These are phyloP conservation scores for Leccinum uliginosum DNA, from an alignment of 768 basidiomycete species.

Conservation along the genomic window DNA sequence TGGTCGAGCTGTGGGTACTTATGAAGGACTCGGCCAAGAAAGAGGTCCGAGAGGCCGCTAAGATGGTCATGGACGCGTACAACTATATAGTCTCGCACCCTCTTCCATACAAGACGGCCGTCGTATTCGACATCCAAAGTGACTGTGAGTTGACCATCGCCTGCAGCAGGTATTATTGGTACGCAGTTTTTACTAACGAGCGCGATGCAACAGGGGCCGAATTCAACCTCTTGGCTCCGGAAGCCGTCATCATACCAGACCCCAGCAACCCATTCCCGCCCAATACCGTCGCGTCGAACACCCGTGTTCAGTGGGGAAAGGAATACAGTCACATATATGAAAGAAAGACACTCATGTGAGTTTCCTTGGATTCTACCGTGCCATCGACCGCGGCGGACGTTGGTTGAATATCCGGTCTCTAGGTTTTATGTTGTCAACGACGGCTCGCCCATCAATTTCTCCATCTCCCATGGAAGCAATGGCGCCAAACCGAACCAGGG, in stretches of 20 bases:
- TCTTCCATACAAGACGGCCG: background rate
- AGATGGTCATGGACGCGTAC: background rate
- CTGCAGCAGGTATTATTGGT: too few relatives aligned
- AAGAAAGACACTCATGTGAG: background rate
- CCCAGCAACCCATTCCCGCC: background rate
- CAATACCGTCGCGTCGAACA: background rate
- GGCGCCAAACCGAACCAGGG: background rate
- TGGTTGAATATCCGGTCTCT: background rate
- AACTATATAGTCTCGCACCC: background rate
- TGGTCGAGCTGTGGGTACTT: background rate
- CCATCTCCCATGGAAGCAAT: background rate
- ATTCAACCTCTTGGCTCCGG: background rate
- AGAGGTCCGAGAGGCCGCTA: background rate
- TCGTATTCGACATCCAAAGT: background rate
- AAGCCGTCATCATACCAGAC: background rate
- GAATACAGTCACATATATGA: background rate
- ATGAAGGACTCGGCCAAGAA: background rate
- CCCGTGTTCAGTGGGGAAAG: background rate
- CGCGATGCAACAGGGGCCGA: background rate
- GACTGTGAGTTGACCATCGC: background rate
- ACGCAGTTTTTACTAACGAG: background rate
- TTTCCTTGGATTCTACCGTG: background rate
- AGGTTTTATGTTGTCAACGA: background rate
- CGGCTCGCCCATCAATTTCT: background rate
- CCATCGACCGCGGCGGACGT: too few relatives aligned